Evolutionary conservation across 805 yeast genomes (phyloP), one percentile per base, ranked within the genome.

Genomic region (Kodamaea kaohsiungensis): DNA sequence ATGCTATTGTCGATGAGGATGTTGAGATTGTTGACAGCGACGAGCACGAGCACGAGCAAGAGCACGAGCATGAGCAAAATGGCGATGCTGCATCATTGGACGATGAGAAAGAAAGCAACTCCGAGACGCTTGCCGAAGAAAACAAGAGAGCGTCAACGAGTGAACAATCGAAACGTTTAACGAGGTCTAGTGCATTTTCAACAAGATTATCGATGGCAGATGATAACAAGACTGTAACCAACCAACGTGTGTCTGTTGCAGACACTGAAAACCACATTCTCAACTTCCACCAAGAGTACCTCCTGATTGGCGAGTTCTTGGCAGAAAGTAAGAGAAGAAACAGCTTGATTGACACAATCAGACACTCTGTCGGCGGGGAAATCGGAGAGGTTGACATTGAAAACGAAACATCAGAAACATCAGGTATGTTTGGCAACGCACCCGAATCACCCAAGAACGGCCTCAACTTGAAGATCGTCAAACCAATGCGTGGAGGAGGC

Each of bases 401-500:
- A n/a, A 18, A 38, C 10, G 59, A 55, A 19, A 54, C 59, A 9
- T 57, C 62, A 7, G 62, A 59, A 47, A 59, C 62, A 48, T 59
- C 62, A 13, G 62, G 62, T 19, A 57, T 59, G 62, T 57, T 59
- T 51, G 55, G 49, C 15, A 30, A 56, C 13, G 56, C 64, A 10
- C 65, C 62, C 3, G 49, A 51, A 1, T 67, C 75, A 2, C 74
- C 76, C 13, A 72, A 73, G 56, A 69, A 72, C 17, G 87, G 87
- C 0, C 68, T 84, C 48, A 82, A 84, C 63, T 70, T 85, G 56
- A 69, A 83, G 51, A 86, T 87, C 7, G 83, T 86, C 16, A 85
- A 84, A 65, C 88, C 89, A 2, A 58, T 84, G 40, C 73, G 85
- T 52, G 88, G 88, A 0, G 85, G 86, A 7, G 71, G 68, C 8